phyloP scores from a whole-genome alignment of 306 rosid species.

The Fagus sylvatica region DNA sequence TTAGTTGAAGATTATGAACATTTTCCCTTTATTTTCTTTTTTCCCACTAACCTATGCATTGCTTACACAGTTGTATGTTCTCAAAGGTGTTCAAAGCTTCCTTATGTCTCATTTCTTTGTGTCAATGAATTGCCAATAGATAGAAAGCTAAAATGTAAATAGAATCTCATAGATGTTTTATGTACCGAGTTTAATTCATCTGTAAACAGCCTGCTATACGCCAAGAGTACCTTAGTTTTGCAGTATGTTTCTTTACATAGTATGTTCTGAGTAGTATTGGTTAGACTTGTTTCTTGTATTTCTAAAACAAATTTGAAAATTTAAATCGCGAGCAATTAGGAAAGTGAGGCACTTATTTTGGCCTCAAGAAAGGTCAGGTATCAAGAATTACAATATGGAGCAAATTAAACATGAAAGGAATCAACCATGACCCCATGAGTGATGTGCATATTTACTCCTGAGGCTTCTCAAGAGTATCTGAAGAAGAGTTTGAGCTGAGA shows the following conservation, averaged over 20 bases:
- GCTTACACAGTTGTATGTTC: not conserved
- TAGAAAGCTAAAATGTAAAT: conserved; percentile 36
- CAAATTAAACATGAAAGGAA: no score
- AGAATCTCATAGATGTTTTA: conserved; percentile 6
- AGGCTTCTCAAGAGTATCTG: not conserved
- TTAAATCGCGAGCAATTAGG: no score
- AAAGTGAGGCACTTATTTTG: no score
- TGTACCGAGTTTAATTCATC: not conserved
- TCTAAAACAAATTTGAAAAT: not conserved
- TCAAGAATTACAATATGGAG: not conserved
- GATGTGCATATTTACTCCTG: no score
- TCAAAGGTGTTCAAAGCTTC: conserved; percentile 32
- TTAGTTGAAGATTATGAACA: conserved; percentile 22
- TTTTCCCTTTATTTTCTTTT: conserved; percentile 11
- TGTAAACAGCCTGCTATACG: conserved; percentile 4
- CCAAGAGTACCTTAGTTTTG: conserved; percentile 11
- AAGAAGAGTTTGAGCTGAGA: not conserved
- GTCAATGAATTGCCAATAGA: not conserved
- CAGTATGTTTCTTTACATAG: not conserved
- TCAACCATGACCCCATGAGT: no score
- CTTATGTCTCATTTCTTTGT: conserved; percentile 8
- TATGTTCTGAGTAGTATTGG: not conserved
- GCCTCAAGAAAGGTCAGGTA: no score
- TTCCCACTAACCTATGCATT: conserved; percentile 30
- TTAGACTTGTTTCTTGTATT: not conserved